Conservation (phyloP, 1,284 basidiomycete genomes). For the Singerocomus inundabilis region DNA sequence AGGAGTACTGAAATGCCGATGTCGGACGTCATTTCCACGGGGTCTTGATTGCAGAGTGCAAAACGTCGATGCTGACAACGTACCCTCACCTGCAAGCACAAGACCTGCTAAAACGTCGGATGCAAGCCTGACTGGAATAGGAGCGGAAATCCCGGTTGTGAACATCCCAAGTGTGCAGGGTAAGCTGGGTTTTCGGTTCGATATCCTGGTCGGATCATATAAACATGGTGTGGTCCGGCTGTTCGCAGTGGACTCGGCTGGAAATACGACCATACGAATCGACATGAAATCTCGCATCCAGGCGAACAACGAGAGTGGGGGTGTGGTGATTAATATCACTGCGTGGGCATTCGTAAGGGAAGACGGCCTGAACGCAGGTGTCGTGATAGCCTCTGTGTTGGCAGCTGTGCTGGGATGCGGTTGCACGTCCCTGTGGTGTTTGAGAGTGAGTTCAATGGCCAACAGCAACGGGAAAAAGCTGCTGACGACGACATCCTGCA, state of each 20-base stretch:
- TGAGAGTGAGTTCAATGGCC: slow-evolving; percentile 15
- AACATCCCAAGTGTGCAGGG: slow-evolving; percentile 11
- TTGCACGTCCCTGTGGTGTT: slow-evolving; percentile 13
- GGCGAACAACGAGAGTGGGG: not conserved
- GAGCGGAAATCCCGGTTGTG: not conserved
- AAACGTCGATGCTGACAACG: not conserved
- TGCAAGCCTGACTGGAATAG: not conserved
- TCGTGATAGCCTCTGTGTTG: slow-evolving; percentile 6
- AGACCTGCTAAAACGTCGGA: not conserved
- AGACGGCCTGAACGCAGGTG: not conserved
- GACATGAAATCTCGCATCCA: not conserved
- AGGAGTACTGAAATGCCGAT: slow-evolving; percentile 3
- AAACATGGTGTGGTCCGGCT: not conserved
- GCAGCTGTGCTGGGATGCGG: slow-evolving; percentile 6
- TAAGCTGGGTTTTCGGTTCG: slow-evolving; percentile 5
- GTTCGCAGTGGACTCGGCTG: slow-evolving; percentile 7
- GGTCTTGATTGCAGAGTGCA: slow-evolving; percentile 8
- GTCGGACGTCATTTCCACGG: slow-evolving; percentile 2
- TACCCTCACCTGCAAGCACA: not conserved
- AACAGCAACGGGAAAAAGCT: not conserved
- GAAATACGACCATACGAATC: not conserved
- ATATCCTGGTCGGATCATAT: slow-evolving; percentile 3
- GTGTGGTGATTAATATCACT: slow-evolving; percentile 15
- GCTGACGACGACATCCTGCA: slow-evolving; percentile 7
- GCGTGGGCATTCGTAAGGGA: slow-evolving; percentile 1